These are phyloP conservation scores for Dentipellis sp. DNA, from an alignment of 768 basidiomycete species.

Conservation along the genomic window DNA sequence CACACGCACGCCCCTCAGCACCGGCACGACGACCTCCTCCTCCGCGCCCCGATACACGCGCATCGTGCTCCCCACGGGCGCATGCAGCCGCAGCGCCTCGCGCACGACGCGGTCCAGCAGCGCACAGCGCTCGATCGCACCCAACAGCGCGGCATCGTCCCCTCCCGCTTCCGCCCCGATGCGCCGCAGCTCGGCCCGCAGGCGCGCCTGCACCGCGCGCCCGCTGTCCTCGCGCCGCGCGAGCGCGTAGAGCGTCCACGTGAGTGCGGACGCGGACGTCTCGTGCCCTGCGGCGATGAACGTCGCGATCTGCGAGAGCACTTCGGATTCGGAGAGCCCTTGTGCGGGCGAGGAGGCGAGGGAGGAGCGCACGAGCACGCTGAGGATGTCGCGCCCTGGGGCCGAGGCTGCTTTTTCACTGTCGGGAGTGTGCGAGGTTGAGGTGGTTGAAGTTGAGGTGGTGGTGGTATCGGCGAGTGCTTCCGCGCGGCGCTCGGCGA, in stretches of 20 bases:
- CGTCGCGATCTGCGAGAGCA: conserved; percentile 53
- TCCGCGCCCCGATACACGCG: conserved; percentile 34
- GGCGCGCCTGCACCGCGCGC: conserved; percentile 34
- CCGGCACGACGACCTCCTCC: conserved; percentile 42
- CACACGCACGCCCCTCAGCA: conserved; percentile 18
- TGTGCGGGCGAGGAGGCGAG: conserved; percentile 33
- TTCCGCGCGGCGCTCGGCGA: conserved; percentile 7
- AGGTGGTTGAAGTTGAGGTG: too few relatives aligned
- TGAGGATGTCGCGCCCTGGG: conserved; percentile 8
- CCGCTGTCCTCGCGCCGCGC: conserved; percentile 47
- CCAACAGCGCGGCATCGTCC: conserved; percentile 12
- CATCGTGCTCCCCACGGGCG: conserved; percentile 52
- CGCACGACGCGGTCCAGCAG: conserved; percentile 57
- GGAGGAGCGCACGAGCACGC: conserved; percentile 46
- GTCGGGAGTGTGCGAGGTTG: neutral
- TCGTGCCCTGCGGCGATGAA: conserved; percentile 62
- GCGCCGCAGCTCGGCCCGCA: conserved; percentile 35
- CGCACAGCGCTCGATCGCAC: conserved; percentile 24
- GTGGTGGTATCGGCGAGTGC: neutral
- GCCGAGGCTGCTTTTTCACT: neutral
- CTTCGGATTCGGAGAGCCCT: conserved; percentile 48
- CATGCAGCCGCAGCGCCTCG: conserved; percentile 45
- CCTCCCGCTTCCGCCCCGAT: conserved; percentile 2
- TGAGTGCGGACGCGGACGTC: conserved; percentile 46
- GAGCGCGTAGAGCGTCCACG: conserved; percentile 67